phyloP scores from a whole-genome alignment of 306 rosid genomes.

The Ziziphus jujuba region DNA sequence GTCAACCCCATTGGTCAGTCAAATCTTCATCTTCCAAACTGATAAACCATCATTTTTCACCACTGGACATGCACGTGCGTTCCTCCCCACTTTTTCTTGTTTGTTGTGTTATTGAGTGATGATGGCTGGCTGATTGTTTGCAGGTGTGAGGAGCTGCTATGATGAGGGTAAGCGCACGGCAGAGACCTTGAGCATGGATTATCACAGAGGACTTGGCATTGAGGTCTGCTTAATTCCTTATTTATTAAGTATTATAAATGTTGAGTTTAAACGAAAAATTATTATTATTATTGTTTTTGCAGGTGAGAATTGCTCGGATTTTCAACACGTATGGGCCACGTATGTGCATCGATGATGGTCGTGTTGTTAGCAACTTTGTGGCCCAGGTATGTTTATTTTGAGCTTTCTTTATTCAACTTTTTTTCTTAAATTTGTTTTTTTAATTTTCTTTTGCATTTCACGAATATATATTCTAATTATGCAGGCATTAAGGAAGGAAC shows the following conservation, averaged over 20 bases:
- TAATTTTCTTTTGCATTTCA: neutral
- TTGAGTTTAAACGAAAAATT: too few species aligned
- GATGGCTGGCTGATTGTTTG: neutral
- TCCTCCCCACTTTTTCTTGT: neutral
- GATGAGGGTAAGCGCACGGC: constrained; percentile 97
- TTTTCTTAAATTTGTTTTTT: too few species aligned
- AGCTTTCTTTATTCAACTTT: neutral
- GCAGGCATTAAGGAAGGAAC: constrained; percentile 89
- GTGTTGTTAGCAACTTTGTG: constrained; percentile 90
- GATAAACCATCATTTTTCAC: neutral
- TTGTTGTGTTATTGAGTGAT: neutral
- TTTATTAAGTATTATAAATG: too few species aligned
- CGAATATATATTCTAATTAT: neutral
- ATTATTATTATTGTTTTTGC: neutral
- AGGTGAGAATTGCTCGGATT: constrained; percentile 93
- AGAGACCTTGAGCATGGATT: constrained; percentile 87
- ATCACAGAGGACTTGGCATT: constrained; percentile 90
- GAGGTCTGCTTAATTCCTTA: constrained; percentile 56
- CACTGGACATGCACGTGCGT: neutral
- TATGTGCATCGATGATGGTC: constrained; percentile 91
- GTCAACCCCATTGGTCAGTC: constrained; percentile 86
- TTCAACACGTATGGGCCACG: constrained; percentile 91
- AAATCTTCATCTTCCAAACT: neutral
- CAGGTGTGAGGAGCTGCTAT: constrained; percentile 93
- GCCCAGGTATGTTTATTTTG: constrained; percentile 62